Percentiles rank a stretch among this genome's conserved stretches.
phyloP scores from a whole-genome alignment of 2,329 filamentous ascomycete species.

The Aspergillus caelatus region DNA sequence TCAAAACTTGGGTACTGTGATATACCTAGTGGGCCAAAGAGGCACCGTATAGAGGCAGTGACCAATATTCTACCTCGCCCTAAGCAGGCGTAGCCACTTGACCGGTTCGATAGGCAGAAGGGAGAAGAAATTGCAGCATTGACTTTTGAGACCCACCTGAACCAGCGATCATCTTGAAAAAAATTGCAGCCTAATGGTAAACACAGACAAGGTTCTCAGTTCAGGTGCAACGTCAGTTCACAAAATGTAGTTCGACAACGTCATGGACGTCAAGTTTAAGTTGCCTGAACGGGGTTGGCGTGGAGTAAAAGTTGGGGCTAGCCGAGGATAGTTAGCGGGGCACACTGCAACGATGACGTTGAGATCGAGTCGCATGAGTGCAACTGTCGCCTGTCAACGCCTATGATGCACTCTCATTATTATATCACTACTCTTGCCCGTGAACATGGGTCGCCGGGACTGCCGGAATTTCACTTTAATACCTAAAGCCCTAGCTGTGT shows the following conservation, averaged over 20 bases:
- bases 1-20: neutral
- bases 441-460: slow-evolving; percentile 20
- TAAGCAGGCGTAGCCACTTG: neutral
- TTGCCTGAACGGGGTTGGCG: slow-evolving; percentile 23
- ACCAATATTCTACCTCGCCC: neutral
- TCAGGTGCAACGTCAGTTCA: slow-evolving; percentile 33
- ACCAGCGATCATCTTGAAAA: neutral
- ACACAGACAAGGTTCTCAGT: neutral
- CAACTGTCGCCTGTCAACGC: neutral
- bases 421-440: slow-evolving; percentile 28
- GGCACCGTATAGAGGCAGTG: neutral
- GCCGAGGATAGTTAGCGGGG: slow-evolving; percentile 24
- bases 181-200: slow-evolving; percentile 1
- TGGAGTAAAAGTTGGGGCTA: slow-evolving; percentile 22
- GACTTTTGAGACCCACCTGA: neutral
- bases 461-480: slow-evolving; percentile 26
- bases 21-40: neutral
- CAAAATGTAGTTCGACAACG: slow-evolving; percentile 25
- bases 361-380: slow-evolving; percentile 23
- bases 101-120: neutral
- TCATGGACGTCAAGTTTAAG: slow-evolving; percentile 31
- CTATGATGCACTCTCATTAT: slow-evolving; percentile 26
- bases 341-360: slow-evolving; percentile 37
- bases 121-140: slow-evolving; percentile 19
- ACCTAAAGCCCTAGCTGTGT: slow-evolving; percentile 12